Percentiles rank a stretch among this genome's conserved stretches.
Conservation (phyloP, 129 eudicot species). For the Pittosporum tobira region DNA sequence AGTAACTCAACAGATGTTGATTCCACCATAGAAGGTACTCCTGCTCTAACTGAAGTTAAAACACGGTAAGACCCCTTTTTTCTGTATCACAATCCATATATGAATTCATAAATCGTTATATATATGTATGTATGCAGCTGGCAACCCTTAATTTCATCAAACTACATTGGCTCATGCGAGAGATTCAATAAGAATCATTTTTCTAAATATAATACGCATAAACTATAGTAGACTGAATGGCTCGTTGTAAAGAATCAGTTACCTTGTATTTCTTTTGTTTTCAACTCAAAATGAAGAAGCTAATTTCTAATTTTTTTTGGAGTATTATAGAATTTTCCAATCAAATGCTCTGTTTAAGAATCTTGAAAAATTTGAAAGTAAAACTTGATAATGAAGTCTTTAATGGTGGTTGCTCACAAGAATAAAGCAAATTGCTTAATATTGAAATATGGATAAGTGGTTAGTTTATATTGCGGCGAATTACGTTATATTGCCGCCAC, state of each 20-base stretch:
- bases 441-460: too few species aligned
- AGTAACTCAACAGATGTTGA: slow-evolving; percentile 24
- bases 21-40: slow-evolving; percentile 11
- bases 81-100: background rate
- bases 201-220: background rate
- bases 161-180: background rate
- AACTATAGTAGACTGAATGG: background rate
- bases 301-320: too few species aligned
- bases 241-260: background rate
- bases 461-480: too few species aligned
- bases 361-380: too few species aligned
- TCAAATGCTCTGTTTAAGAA: too few species aligned
- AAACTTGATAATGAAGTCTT: too few species aligned
- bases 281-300: too few species aligned
- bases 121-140: background rate
- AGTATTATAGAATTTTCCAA: too few species aligned
- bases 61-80: slow-evolving; percentile 32
- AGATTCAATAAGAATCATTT: background rate
- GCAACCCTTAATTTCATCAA: background rate
- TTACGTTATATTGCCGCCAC: too few species aligned
- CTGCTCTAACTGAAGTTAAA: slow-evolving; percentile 28
- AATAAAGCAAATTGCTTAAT: too few species aligned
- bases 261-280: background rate
- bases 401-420: too few species aligned
- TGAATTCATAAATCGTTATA: too few species aligned